Evolutionary conservation across 768 basidiomycete species (phyloP).

Genomic region (Phanerochaete carnosa): DNA sequence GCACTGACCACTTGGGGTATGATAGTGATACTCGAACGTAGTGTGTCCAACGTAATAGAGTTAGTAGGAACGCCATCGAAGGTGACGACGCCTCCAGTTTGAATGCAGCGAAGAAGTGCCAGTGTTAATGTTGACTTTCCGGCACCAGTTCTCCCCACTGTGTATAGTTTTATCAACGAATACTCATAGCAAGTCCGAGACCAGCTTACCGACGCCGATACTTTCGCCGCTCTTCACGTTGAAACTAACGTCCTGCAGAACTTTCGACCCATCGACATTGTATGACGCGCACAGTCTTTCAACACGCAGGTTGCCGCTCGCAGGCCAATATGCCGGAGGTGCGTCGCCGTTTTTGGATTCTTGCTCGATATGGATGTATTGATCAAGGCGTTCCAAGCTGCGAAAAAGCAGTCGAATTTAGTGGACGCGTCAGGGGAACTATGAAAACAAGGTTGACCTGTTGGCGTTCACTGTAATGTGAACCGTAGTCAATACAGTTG

Average conservation of each 20-base stretch:
- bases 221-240: slow-evolving; percentile 52
- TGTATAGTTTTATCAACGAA: no score
- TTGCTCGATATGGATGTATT: slow-evolving; percentile 52
- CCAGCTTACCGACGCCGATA: slow-evolving; percentile 45
- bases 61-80: slow-evolving; percentile 47
- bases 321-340: slow-evolving; percentile 66
- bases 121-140: slow-evolving; percentile 50
- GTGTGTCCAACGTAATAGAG: slow-evolving; percentile 47
- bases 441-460: slow-evolving; percentile 28
- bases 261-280: slow-evolving; percentile 49
- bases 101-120: slow-evolving; percentile 51
- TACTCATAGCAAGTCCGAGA: background rate
- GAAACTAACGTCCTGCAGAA: slow-evolving; percentile 49
- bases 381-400: slow-evolving; percentile 48
- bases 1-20: slow-evolving; percentile 51
- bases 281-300: slow-evolving; percentile 51
- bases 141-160: slow-evolving; percentile 57
- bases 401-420: slow-evolving; percentile 19
- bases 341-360: slow-evolving; percentile 40
- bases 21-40: slow-evolving; percentile 53
- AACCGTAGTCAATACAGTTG: slow-evolving; percentile 37
- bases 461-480: slow-evolving; percentile 30
- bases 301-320: slow-evolving; percentile 47
- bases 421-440: background rate
- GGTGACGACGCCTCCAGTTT: slow-evolving; percentile 46